These are phyloP conservation scores for Alternaria viburni DNA, from an alignment of 2,329 filamentous ascomycete species.

Conservation along the genomic window DNA sequence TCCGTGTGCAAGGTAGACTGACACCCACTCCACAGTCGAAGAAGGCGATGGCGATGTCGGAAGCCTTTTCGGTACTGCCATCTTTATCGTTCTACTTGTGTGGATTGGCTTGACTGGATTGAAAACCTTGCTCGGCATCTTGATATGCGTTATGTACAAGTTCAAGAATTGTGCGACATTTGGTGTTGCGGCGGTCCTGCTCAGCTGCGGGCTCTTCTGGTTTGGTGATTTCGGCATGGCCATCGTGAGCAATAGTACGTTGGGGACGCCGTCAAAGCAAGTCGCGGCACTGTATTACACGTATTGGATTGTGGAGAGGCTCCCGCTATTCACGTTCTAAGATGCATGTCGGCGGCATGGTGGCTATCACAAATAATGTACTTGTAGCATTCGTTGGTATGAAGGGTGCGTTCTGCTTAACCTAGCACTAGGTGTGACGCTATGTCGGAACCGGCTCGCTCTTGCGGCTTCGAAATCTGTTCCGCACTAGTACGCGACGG, in stretches of 20 bases:
- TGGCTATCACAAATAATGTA: neutral
- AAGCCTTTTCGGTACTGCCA: neutral
- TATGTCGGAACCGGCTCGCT: neutral
- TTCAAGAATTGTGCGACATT: neutral
- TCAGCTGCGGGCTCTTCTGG: slow-evolving; percentile 1
- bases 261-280: neutral
- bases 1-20: neutral
- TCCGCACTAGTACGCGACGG: neutral
- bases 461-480: neutral
- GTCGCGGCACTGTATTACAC: slow-evolving; percentile 3
- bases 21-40: neutral
- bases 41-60: neutral
- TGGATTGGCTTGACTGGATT: slow-evolving; percentile 1
- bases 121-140: neutral
- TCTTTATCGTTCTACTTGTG: neutral
- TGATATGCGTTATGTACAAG: neutral
- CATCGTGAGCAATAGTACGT: neutral
- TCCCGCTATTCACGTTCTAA: slow-evolving; percentile 2
- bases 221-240: slow-evolving; percentile 1
- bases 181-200: neutral
- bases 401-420: neutral
- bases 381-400: neutral
- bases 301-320: slow-evolving; percentile 3
- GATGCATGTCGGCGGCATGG: neutral
- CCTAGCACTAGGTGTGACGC: neutral